These are phyloP conservation scores for Papilionanthe hybrid DNA, from an alignment of 116 monocot genomes.

Conservation along the genomic window DNA sequence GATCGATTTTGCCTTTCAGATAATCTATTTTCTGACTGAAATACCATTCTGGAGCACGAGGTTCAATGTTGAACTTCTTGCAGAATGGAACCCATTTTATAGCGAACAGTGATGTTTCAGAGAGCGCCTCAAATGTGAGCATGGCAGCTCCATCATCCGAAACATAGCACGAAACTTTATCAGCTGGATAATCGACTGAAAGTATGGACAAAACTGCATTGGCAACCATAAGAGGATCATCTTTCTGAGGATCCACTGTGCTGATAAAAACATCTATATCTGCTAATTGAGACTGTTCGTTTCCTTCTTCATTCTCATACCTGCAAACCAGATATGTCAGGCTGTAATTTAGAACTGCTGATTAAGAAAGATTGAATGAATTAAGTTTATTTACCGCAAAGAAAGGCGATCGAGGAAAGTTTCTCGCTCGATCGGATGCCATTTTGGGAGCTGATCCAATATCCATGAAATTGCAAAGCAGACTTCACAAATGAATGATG, in stretches of 20 bases:
- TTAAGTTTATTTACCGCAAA: conserved; percentile 16
- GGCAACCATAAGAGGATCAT: neutral
- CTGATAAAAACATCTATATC: conserved; percentile 8
- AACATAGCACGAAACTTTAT: conserved; percentile 19
- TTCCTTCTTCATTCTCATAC: conserved; percentile 5
- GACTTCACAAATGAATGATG: conserved; percentile 37
- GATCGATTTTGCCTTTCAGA: conserved; percentile 30
- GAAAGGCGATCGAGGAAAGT: conserved; percentile 35
- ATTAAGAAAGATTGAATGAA: neutral
- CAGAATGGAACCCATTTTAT: conserved; percentile 48
- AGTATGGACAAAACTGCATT: conserved; percentile 5
- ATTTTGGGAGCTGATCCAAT: conserved; percentile 35
- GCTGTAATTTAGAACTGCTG: neutral
- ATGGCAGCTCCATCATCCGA: conserved; percentile 45
- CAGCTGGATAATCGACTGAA: conserved; percentile 3
- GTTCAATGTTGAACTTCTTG: conserved; percentile 38
- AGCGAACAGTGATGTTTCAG: conserved; percentile 35
- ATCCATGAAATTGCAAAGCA: conserved; percentile 35
- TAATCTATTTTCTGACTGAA: conserved; percentile 40
- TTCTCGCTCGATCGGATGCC: conserved; percentile 32
- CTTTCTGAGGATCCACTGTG: conserved; percentile 2
- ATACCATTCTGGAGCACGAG: conserved; percentile 46
- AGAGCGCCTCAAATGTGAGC: conserved; percentile 41
- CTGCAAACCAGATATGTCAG: neutral
- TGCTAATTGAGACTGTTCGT: neutral